These are phyloP conservation scores for Calvatia gigantea DNA, from an alignment of 768 basidiomycete species.

Conservation along the genomic window DNA sequence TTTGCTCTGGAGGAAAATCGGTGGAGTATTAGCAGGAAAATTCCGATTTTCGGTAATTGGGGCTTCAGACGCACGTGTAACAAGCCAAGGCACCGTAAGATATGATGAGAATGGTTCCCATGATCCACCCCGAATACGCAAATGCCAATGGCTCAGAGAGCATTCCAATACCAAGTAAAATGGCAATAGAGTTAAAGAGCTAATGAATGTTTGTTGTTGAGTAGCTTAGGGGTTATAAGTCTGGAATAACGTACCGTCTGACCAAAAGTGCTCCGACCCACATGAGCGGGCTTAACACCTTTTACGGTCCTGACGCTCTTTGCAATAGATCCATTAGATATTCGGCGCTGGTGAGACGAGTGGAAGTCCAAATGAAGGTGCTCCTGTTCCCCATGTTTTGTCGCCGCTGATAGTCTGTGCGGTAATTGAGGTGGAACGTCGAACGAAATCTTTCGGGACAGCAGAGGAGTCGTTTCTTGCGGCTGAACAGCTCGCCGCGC, in stretches of 20 bases:
- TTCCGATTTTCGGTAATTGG: not conserved
- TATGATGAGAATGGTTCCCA: conserved; percentile 69
- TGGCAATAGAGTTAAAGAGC: conserved; percentile 89
- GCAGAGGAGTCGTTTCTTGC: conserved; percentile 34
- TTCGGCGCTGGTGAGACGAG: conserved; percentile 29
- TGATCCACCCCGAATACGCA: conserved; percentile 86
- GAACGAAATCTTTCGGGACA: conserved; percentile 31
- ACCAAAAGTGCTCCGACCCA: conserved; percentile 67
- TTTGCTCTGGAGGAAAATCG: conserved; percentile 63
- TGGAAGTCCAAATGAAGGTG: conserved; percentile 14
- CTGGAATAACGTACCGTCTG: conserved; percentile 52
- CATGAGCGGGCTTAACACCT: conserved; percentile 29
- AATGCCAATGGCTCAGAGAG: conserved; percentile 90
- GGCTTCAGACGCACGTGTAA: conserved; percentile 66
- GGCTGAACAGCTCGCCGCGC: not conserved
- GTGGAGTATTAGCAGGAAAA: not conserved
- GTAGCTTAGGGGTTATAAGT: not conserved
- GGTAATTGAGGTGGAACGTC: not conserved
- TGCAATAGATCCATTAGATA: conserved; percentile 18
- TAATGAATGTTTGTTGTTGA: conserved; percentile 22
- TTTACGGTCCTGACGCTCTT: conserved; percentile 19
- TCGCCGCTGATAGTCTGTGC: not conserved
- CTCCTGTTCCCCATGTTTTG: conserved; percentile 2
- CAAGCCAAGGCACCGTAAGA: conserved; percentile 80
- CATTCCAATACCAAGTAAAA: conserved; percentile 85